phyloP scores from a whole-genome alignment of 441 rosid species.

The Croton laevigatus region DNA sequence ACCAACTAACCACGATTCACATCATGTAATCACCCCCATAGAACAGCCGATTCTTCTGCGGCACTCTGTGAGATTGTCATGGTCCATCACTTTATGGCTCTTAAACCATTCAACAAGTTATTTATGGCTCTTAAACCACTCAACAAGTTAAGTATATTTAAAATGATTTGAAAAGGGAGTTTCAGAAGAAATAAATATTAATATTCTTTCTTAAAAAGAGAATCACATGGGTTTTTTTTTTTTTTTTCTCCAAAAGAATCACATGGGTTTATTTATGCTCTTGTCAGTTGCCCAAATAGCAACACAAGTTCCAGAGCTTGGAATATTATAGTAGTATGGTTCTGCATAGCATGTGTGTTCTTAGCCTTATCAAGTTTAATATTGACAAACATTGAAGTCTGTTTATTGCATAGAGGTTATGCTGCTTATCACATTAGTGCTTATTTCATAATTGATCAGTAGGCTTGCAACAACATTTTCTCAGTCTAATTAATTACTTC shows the following conservation, averaged over 20 bases:
- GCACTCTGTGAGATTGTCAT: no score
- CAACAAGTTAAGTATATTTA: neutral
- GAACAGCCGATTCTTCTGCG: no score
- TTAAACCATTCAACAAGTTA: no score
- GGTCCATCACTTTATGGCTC: no score
- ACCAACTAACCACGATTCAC: no score
- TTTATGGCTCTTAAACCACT: neutral
- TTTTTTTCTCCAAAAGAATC: no score
- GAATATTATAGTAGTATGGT: neutral
- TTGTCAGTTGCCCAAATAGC: no score
- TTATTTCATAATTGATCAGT: no score
- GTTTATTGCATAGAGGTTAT: neutral
- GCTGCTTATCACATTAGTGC: no score
- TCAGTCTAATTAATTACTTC: neutral
- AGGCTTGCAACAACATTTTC: no score
- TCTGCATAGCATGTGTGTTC: neutral
- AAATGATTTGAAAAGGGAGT: neutral
- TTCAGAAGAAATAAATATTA: neutral
- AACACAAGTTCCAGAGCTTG: slow-evolving; percentile 3
- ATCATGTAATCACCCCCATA: no score
- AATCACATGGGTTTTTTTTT: neutral
- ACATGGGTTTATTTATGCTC: neutral
- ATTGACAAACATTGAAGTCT: neutral
- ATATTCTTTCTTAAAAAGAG: neutral
- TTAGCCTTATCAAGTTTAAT: no score